Conservation (phyloP, 495 filamentous ascomycete genomes). For the Penicillium goetzii region DNA sequence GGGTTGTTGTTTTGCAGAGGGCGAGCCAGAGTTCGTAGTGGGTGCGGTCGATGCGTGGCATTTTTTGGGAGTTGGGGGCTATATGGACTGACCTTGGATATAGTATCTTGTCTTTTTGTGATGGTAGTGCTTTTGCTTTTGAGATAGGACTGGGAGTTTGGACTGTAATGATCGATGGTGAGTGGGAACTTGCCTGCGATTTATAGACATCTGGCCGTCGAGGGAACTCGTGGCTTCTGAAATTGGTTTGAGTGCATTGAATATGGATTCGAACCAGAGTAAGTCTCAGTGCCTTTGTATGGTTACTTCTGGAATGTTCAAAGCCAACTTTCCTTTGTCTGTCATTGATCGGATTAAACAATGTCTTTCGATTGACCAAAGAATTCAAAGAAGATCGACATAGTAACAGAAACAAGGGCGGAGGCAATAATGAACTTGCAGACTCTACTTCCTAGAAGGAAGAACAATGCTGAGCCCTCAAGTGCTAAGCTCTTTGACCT, state of each 20-base stretch:
- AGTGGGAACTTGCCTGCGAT: background rate
- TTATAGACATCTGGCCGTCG: background rate
- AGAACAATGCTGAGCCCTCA: background rate
- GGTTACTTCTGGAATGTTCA: background rate
- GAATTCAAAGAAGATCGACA: background rate
- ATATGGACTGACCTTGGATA: background rate
- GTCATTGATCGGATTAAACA: background rate
- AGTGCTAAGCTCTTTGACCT: background rate
- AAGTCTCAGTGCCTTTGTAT: background rate
- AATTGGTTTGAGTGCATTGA: background rate
- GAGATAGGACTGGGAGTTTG: background rate
- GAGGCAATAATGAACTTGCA: background rate
- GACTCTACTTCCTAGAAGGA: background rate
- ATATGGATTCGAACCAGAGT: background rate
- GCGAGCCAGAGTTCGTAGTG: constrained; percentile 6
- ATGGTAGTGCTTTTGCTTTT: too few species aligned
- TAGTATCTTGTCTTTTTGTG: too few species aligned
- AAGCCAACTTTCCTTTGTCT: background rate
- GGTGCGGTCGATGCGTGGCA: background rate
- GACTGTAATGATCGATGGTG: background rate
- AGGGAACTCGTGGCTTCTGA: background rate
- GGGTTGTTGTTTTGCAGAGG: background rate
- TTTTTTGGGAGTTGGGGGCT: background rate
- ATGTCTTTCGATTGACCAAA: background rate
- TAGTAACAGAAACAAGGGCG: background rate